A percentile compares a stretch with the other conserved stretches of the same genome.
Evolutionary conservation across 1,139 yeast genomes (phyloP).

Genomic region (Pneumocystis oryctolagi): DNA sequence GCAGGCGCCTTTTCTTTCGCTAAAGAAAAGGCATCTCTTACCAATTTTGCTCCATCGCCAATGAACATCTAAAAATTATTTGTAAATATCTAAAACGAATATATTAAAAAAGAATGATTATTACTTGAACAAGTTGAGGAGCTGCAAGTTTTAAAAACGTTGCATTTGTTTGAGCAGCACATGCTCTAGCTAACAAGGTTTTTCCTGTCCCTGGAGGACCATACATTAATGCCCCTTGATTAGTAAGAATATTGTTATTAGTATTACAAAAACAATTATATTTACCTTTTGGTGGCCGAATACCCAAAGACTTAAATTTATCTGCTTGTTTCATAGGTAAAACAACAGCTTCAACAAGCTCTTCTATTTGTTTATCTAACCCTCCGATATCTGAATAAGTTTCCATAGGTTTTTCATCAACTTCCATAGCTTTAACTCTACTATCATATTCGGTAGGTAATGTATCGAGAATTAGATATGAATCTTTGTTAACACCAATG

Average conservation of each 20-base stretch:
- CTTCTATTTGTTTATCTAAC: conserved; percentile 93
- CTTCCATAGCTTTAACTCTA: conserved; percentile 98
- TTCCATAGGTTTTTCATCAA: conserved; percentile 95
- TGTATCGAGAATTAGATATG: conserved; percentile 82
- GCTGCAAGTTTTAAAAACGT: conserved; percentile 93
- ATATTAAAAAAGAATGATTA: neutral
- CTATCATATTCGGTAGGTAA: conserved; percentile 95
- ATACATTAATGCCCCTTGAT: conserved; percentile 72
- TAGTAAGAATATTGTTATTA: neutral
- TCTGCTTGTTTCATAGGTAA: conserved; percentile 98
- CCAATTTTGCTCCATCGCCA: conserved; percentile 97
- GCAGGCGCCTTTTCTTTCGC: conserved; percentile 99
- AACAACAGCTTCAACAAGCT: conserved; percentile 92
- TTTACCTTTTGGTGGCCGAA: conserved; percentile 77
- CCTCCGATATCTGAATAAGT: conserved; percentile 97
- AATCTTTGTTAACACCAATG: conserved; percentile 95
- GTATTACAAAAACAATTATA: neutral
- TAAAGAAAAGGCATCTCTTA: conserved; percentile 94
- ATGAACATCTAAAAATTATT: conserved; percentile 50
- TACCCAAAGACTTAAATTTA: conserved; percentile 80
- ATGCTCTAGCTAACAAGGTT: conserved; percentile 89
- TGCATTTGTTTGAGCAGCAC: conserved; percentile 99
- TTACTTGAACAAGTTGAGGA: conserved; percentile 76
- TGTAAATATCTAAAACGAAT: neutral
- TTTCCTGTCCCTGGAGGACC: conserved; percentile 99